These are phyloP conservation scores for Bruguiera sexangula DNA, from an alignment of 345 rosid genomes.

Conservation along the genomic window DNA sequence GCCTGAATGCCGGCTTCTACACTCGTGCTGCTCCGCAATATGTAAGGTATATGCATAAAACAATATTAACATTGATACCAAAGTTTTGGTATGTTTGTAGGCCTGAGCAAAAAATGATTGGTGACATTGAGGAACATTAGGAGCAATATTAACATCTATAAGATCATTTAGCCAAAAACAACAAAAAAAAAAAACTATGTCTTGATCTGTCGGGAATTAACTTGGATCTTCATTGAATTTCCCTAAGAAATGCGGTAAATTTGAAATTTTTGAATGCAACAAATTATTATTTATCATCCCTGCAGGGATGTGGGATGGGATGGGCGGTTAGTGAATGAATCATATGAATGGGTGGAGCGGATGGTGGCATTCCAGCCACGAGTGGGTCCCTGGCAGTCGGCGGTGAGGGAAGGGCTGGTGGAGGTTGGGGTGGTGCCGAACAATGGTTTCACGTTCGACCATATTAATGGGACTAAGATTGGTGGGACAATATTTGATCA, in stretches of 20 bases:
- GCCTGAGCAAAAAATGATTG: too few relatives aligned
- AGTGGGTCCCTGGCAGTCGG: slow-evolving; percentile 23
- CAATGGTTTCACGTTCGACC: slow-evolving; percentile 29
- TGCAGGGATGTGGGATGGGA: slow-evolving; percentile 20
- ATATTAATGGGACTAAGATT: slow-evolving; percentile 22
- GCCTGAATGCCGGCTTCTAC: slow-evolving; percentile 24
- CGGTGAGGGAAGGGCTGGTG: slow-evolving; percentile 20
- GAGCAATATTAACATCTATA: too few relatives aligned
- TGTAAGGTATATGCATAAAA: slow-evolving; percentile 1
- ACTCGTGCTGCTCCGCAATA: slow-evolving; percentile 13
- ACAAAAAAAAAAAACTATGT: too few relatives aligned
- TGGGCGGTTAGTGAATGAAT: slow-evolving; percentile 17
- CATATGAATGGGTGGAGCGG: slow-evolving; percentile 25
- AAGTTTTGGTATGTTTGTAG: too few relatives aligned
- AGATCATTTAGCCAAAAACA: too few relatives aligned
- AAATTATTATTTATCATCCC: background rate
- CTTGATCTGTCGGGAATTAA: too few relatives aligned
- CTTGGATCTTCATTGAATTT: too few relatives aligned
- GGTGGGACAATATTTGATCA: slow-evolving; percentile 27
- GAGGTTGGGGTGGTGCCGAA: slow-evolving; percentile 21
- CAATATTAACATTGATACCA: too few relatives aligned
- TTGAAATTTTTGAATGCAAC: too few relatives aligned
- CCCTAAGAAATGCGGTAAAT: too few relatives aligned
- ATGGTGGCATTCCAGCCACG: slow-evolving; percentile 21
- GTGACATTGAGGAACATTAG: too few relatives aligned